Conservation (phyloP, 78 protist genomes). For the Neovahlkampfia damariscottae region DNA sequence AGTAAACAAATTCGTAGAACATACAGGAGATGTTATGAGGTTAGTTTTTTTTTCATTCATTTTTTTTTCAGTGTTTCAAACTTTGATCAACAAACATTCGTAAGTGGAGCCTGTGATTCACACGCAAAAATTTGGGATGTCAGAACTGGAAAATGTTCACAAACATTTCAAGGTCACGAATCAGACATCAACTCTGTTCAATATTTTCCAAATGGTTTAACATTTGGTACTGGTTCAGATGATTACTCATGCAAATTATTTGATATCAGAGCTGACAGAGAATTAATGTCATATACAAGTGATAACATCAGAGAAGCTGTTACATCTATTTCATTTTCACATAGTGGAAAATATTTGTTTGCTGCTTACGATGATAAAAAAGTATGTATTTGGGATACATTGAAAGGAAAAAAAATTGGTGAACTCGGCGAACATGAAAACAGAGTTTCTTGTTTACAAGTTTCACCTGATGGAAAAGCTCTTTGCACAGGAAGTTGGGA, state of each 20-base stretch:
- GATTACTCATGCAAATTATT: constrained; percentile 86
- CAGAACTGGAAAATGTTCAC: constrained; percentile 62
- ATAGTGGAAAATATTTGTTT: constrained; percentile 45
- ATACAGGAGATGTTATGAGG: constrained; percentile 87
- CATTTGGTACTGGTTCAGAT: constrained; percentile 91
- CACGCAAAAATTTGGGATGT: constrained; percentile 83
- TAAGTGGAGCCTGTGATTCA: constrained; percentile 80
- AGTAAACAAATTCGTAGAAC: constrained; percentile 56
- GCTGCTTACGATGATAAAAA: constrained; percentile 80
- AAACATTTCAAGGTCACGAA: constrained; percentile 87
- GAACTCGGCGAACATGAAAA: constrained; percentile 76
- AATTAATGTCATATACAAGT: constrained; percentile 61
- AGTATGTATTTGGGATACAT: constrained; percentile 89
- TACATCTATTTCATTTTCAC: constrained; percentile 79
- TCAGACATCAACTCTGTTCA: constrained; percentile 85
- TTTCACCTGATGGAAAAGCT: constrained; percentile 82
- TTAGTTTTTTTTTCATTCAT: constrained; percentile 1
- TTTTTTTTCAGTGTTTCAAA: background rate
- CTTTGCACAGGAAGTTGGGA: constrained; percentile 95
- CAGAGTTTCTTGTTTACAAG: constrained; percentile 88
- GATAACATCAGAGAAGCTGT: constrained; percentile 74
- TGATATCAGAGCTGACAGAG: constrained; percentile 88
- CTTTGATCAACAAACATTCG: constrained; percentile 58
- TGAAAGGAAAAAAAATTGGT: constrained; percentile 62
- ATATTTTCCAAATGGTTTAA: constrained; percentile 53